Conservation (phyloP, 805 yeast species). For the Ogataea haglerorum region DNA sequence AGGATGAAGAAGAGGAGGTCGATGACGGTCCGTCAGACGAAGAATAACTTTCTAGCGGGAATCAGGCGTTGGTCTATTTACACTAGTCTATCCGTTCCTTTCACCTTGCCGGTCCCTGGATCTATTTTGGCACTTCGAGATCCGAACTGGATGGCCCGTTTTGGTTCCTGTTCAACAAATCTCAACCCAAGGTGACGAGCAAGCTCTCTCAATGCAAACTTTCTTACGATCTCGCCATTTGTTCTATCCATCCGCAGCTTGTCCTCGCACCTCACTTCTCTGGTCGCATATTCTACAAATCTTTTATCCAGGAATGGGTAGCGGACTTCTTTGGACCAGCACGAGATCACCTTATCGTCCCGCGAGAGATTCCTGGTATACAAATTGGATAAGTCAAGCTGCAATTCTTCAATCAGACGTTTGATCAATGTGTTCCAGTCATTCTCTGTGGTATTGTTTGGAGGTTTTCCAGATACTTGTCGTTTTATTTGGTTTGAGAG, state of each 20-base stretch:
- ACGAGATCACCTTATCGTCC: slow-evolving; percentile 83
- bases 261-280: slow-evolving; percentile 45
- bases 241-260: slow-evolving; percentile 38
- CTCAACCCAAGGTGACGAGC: slow-evolving; percentile 45
- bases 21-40: slow-evolving; percentile 34
- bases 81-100: slow-evolving; percentile 59
- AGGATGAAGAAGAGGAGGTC: slow-evolving; percentile 35
- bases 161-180: slow-evolving; percentile 68
- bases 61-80: background rate
- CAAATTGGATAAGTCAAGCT: slow-evolving; percentile 67
- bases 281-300: slow-evolving; percentile 50
- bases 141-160: slow-evolving; percentile 96
- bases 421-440: slow-evolving; percentile 26
- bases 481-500: slow-evolving; percentile 25
- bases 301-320: slow-evolving; percentile 77
- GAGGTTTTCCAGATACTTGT: slow-evolving; percentile 20
- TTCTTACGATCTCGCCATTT: slow-evolving; percentile 38
- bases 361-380: slow-evolving; percentile 81
- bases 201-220: slow-evolving; percentile 56
- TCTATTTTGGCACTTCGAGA: slow-evolving; percentile 94
- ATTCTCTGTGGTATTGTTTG: slow-evolving; percentile 16
- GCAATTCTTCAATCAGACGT: slow-evolving; percentile 56
- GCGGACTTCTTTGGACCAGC: slow-evolving; percentile 86
- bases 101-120: slow-evolving; percentile 66
- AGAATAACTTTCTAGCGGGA: slow-evolving; percentile 4